These are phyloP conservation scores for Cyclotella choctawhatcheeana DNA, from an alignment of 108 stramenopile species.

Conservation along the genomic window DNA sequence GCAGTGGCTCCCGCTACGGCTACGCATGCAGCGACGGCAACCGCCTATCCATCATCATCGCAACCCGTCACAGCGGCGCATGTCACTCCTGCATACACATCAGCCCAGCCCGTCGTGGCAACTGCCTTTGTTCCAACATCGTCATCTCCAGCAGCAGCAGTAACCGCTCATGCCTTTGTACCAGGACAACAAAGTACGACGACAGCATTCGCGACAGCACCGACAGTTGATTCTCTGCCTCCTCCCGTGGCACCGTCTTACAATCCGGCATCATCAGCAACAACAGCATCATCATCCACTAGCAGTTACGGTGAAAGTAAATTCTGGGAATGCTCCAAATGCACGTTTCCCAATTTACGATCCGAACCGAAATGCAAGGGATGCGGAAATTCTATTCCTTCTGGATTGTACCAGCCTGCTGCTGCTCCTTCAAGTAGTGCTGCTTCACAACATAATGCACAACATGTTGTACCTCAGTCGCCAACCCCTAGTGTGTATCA, in stretches of 20 bases:
- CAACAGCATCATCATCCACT: too few species aligned
- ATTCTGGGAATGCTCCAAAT: conserved; percentile 36
- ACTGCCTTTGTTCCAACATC: conserved; percentile 25
- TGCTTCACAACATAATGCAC: neutral
- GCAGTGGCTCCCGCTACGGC: conserved; percentile 7
- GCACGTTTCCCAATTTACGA: conserved; percentile 37
- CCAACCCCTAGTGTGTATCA: too few species aligned
- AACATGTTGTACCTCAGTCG: neutral
- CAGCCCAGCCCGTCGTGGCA: conserved; percentile 25
- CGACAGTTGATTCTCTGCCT: neutral
- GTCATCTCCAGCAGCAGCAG: conserved; percentile 7
- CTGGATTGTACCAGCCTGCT: conserved; percentile 1
- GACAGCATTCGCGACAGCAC: neutral
- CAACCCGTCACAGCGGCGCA: too few species aligned
- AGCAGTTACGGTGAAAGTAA: neutral
- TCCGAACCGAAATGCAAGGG: conserved; percentile 30
- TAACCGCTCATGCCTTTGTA: conserved; percentile 20
- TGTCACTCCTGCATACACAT: conserved; percentile 2
- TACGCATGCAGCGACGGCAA: neutral
- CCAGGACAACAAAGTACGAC: neutral
- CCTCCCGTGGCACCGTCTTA: conserved; percentile 20
- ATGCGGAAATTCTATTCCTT: conserved; percentile 15
- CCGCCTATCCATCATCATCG: too few species aligned
- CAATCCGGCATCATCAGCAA: too few species aligned
- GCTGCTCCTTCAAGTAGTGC: neutral